These are phyloP conservation scores for Ophiocordyceps unilateralis DNA, from an alignment of 2,329 filamentous ascomycete species.

Conservation along the genomic window DNA sequence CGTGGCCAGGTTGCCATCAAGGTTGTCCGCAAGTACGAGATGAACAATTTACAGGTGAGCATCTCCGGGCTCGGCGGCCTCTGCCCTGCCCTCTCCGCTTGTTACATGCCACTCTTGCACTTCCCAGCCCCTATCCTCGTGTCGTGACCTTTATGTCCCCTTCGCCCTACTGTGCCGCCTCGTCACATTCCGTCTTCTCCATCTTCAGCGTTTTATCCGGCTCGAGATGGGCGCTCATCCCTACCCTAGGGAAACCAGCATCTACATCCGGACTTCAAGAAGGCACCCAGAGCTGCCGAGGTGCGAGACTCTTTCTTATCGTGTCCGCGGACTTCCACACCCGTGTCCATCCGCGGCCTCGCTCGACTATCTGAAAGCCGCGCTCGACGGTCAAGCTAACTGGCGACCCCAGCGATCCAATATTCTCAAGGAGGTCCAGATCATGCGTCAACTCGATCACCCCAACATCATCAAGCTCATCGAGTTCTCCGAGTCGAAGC, in stretches of 20 bases:
- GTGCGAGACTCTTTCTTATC: conserved; percentile 46
- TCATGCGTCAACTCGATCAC: conserved; percentile 93
- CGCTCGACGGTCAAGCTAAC: conserved; percentile 9
- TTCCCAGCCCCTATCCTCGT: not conserved
- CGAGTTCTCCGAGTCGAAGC: conserved; percentile 80
- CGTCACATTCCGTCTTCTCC: not conserved
- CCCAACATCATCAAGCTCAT: conserved; percentile 90
- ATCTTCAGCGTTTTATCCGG: conserved; percentile 4
- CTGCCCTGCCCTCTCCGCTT: not conserved
- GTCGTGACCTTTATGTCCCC: not conserved
- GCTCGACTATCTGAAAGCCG: conserved; percentile 4
- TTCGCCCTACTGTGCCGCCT: not conserved
- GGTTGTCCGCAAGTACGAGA: conserved; percentile 96
- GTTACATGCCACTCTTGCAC: conserved; percentile 1
- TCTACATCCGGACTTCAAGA: conserved; percentile 93
- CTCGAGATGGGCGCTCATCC: conserved; percentile 28
- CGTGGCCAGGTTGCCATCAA: conserved; percentile 86
- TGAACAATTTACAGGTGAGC: conserved; percentile 97
- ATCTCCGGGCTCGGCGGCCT: conserved; percentile 2
- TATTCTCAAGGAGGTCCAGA: conserved; percentile 95
- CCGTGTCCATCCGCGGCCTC: conserved; percentile 9
- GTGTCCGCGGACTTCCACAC: conserved; percentile 12
- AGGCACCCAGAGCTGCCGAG: conserved; percentile 90
- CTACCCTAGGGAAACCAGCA: conserved; percentile 65
- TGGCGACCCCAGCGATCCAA: conserved; percentile 60